Conservation (phyloP, 2,329 filamentous ascomycete species). For the Penicillium sumatraense region DNA sequence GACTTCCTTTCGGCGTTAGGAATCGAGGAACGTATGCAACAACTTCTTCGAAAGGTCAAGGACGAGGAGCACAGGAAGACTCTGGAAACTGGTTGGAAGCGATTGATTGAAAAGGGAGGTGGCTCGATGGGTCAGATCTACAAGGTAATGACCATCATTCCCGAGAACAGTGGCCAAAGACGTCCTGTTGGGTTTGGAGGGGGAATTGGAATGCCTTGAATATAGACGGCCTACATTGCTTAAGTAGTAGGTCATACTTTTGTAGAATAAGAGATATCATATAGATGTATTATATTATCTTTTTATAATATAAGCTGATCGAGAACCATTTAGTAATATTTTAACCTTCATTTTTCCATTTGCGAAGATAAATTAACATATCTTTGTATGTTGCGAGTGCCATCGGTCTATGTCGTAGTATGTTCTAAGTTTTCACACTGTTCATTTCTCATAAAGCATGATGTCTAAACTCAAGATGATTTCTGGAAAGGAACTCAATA, state of each 20-base stretch:
- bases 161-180: constrained; percentile 73
- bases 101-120: constrained; percentile 80
- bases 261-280: constrained; percentile 7
- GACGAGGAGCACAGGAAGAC: constrained; percentile 61
- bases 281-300: background rate
- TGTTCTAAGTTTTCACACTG: constrained; percentile 8
- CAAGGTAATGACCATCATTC: constrained; percentile 88
- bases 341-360: too few relatives aligned
- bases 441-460: constrained; percentile 20
- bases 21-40: constrained; percentile 74
- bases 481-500: constrained; percentile 29
- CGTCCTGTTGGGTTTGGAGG: constrained; percentile 93
- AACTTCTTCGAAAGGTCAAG: constrained; percentile 60
- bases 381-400: background rate
- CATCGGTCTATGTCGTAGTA: constrained; percentile 19
- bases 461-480: background rate
- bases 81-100: constrained; percentile 75
- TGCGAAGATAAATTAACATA: too few relatives aligned
- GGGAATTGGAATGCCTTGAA: constrained; percentile 40
- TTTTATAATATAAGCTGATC: background rate
- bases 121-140: constrained; percentile 94
- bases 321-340: too few relatives aligned
- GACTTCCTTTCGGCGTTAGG: constrained; percentile 81
- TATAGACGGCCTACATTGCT: background rate
- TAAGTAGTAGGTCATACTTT: too few relatives aligned